Base-by-base conservation (phyloP, 805 yeast genomes). In the Candida cerambycidarum region DNA sequence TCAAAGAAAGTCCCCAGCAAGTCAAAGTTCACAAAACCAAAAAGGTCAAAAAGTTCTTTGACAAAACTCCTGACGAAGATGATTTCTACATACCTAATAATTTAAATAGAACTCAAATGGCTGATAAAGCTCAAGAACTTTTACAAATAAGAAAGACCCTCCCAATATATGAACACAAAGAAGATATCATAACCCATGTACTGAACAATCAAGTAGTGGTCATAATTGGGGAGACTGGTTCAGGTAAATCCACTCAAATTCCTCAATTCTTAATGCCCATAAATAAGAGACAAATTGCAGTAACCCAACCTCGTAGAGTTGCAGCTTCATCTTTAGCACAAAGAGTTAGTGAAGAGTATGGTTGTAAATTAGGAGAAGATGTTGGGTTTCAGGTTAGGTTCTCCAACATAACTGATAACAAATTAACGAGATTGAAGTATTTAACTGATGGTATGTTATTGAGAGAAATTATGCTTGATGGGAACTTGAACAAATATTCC, bases 401-500 rank as follows among this genome's bases (percentile, higher is more conserved):
- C 60, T 89, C 90, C 53, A 87, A 89, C 58, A 67, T 75, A 43
- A 75, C 85, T 5, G 61, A 73, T 4, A 58, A 57, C 10, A 65
- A 61, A 38, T 41, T 42, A 24, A 92, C 99, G 0, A 78, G 78
- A 52, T 65, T 93, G 52, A 88, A 89, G 58, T 93, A 89, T 58
- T 68, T 92, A 35, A 93, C 99, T 0, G 99, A 93, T 69, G 99
- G 99, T 82, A 92, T 93, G 98, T 75, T 93, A 15, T 65, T 93
- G 43, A 78, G 99, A 59, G 98, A 93, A 61, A 63, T 90, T 49
- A 85, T 92, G 93, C 63, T 86, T 46, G 88, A 87, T 55, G 76
- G 78, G 1, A 57, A 64, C 9, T 65, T 93, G 28, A 62, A 73
- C 2, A 78, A 78, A 47, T 93, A 92, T 62, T 71, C 84, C 19